Conservation (phyloP, 2,329 filamentous ascomycete species). For the Calonectria multiphialidica region DNA sequence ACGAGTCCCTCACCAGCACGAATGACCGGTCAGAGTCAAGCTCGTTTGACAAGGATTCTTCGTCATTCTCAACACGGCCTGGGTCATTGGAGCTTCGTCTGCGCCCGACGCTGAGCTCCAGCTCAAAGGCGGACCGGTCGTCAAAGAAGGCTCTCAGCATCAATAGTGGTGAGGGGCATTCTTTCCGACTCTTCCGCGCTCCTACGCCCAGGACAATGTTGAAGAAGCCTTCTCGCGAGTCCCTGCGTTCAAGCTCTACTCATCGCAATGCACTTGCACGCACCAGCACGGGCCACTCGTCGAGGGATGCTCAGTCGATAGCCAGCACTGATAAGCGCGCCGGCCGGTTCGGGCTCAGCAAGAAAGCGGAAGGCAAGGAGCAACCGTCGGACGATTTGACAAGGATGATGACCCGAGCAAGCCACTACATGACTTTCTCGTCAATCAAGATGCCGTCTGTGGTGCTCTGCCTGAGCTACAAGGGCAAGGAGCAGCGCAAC, state of each 20-base stretch:
- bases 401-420: constrained; percentile 95
- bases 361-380: constrained; percentile 59
- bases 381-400: constrained; percentile 88
- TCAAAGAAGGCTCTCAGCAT: constrained; percentile 63
- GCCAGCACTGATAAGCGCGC: constrained; percentile 56
- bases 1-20: constrained; percentile 57
- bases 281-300: constrained; percentile 59
- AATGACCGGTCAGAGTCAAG: constrained; percentile 52
- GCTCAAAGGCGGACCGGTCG: constrained; percentile 51
- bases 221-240: constrained; percentile 70
- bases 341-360: constrained; percentile 67
- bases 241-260: constrained; percentile 58
- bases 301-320: constrained; percentile 53
- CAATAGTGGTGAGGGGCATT: constrained; percentile 61
- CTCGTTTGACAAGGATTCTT: constrained; percentile 57
- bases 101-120: constrained; percentile 81
- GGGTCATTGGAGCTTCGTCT: constrained; percentile 86
- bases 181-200: constrained; percentile 66
- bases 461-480: constrained; percentile 95
- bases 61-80: constrained; percentile 70
- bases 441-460: constrained; percentile 96
- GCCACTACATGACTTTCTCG: constrained; percentile 96
- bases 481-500: constrained; percentile 95
- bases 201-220: constrained; percentile 56
- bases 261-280: constrained; percentile 60